Percentiles rank a stretch among this genome's conserved stretches.
Evolutionary conservation across 192 early-diverging fungal species (phyloP).

Genomic region (Coemansia sp.): DNA sequence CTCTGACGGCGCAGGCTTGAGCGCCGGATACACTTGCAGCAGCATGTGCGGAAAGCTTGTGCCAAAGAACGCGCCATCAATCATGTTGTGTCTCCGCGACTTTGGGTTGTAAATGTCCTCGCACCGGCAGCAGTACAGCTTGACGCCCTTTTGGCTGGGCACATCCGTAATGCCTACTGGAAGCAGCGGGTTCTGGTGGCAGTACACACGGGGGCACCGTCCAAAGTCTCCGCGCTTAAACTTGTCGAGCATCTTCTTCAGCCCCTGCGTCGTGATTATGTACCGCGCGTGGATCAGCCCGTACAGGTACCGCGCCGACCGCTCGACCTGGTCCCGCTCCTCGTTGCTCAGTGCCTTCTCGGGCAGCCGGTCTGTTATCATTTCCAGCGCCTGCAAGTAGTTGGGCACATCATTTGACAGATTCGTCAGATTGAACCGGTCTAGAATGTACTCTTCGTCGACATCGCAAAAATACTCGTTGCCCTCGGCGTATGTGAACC

Average conservation of each 20-base stretch:
- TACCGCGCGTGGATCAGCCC: slow-evolving; percentile 98
- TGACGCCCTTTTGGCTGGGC: slow-evolving; percentile 80
- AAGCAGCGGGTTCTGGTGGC: slow-evolving; percentile 84
- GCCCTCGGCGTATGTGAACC: slow-evolving; percentile 88
- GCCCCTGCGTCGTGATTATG: slow-evolving; percentile 87
- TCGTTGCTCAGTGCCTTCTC: slow-evolving; percentile 56
- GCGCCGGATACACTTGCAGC: slow-evolving; percentile 84
- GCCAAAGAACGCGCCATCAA: slow-evolving; percentile 97
- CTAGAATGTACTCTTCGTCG: slow-evolving; percentile 96
- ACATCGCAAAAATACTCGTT: slow-evolving; percentile 98
- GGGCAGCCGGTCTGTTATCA: slow-evolving; percentile 78
- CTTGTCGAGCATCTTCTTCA: slow-evolving; percentile 96
- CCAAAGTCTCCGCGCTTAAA: slow-evolving; percentile 93
- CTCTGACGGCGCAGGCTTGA: slow-evolving; percentile 71
- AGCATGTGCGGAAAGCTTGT: slow-evolving; percentile 96
- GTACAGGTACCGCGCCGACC: slow-evolving; percentile 88
- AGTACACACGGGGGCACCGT: slow-evolving; percentile 92
- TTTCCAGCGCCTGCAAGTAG: slow-evolving; percentile 83
- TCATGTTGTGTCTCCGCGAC: slow-evolving; percentile 75
- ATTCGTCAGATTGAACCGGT: slow-evolving; percentile 97
- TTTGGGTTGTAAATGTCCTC: slow-evolving; percentile 96
- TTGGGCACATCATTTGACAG: slow-evolving; percentile 86
- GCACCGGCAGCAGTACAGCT: slow-evolving; percentile 94
- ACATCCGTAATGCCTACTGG: slow-evolving; percentile 89
- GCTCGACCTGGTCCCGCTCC: slow-evolving; percentile 78